phyloP scores from a whole-genome alignment of 2,329 filamentous ascomycete species.

The Clonostachys byssicola region DNA sequence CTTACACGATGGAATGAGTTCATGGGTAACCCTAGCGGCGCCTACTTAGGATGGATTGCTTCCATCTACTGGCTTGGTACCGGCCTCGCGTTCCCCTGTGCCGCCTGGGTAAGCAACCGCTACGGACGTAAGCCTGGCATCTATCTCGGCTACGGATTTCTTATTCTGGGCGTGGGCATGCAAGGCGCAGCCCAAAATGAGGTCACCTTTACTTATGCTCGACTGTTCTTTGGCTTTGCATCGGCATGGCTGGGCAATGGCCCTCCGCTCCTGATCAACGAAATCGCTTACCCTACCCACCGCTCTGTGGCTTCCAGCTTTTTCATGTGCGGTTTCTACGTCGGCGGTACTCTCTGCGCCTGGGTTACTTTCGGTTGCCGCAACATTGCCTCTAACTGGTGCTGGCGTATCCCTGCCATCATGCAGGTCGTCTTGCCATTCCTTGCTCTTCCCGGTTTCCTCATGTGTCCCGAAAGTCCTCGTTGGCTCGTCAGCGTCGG shows the following conservation, averaged over 20 bases:
- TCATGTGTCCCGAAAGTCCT: slow-evolving; percentile 64
- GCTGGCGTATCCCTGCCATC: slow-evolving; percentile 62
- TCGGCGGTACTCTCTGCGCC: slow-evolving; percentile 33
- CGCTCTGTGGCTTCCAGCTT: slow-evolving; percentile 41
- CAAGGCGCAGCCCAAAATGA: slow-evolving; percentile 32
- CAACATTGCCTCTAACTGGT: slow-evolving; percentile 46
- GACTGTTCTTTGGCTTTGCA: slow-evolving; percentile 52
- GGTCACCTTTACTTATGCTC: slow-evolving; percentile 29
- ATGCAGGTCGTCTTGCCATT: slow-evolving; percentile 58
- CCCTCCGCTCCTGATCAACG: slow-evolving; percentile 59
- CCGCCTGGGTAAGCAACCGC: slow-evolving; percentile 37
- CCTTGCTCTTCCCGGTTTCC: slow-evolving; percentile 62
- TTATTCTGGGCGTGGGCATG: slow-evolving; percentile 34
- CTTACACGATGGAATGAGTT: slow-evolving; percentile 29
- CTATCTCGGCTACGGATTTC: slow-evolving; percentile 34
- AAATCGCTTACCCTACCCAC: slow-evolving; percentile 65
- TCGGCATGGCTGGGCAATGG: slow-evolving; percentile 60
- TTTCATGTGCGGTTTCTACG: slow-evolving; percentile 36
- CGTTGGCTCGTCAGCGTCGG: slow-evolving; percentile 63
- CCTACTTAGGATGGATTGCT: slow-evolving; percentile 28
- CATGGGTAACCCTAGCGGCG: slow-evolving; percentile 21
- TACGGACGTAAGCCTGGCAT: slow-evolving; percentile 39
- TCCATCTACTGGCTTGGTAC: slow-evolving; percentile 46
- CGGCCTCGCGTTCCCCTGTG: slow-evolving; percentile 40
- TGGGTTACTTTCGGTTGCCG: slow-evolving; percentile 37